These are phyloP conservation scores for Aegilops umbellulata DNA, from an alignment of 176 grass and related monocot genomes.

Conservation along the genomic window DNA sequence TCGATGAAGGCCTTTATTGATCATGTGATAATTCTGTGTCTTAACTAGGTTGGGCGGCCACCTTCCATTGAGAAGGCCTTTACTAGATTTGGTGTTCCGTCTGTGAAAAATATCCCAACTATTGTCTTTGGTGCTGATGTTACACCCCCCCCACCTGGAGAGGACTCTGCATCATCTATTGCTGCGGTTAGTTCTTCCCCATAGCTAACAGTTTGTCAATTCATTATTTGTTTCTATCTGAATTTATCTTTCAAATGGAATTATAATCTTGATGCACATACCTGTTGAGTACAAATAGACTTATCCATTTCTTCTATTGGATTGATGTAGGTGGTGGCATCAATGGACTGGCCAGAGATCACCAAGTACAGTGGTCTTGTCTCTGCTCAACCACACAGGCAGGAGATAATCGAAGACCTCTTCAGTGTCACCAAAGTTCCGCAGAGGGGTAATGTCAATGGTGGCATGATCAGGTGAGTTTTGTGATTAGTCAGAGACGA, in stretches of 20 bases:
- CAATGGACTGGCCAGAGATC: conserved; percentile 69
- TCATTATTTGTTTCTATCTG: not conserved
- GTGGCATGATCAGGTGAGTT: no score
- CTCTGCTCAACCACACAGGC: no score
- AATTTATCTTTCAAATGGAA: not conserved
- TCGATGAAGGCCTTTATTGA: no score
- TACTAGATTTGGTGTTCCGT: no score
- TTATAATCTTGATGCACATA: not conserved
- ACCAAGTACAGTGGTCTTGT: conserved; percentile 51
- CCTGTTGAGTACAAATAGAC: not conserved
- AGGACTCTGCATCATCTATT: not conserved
- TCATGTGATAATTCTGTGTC: no score
- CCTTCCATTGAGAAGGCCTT: no score
- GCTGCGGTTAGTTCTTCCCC: not conserved
- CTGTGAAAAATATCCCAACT: conserved; percentile 21
- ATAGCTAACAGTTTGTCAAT: not conserved
- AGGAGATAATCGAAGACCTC: conserved; percentile 41
- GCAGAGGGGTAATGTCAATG: not conserved
- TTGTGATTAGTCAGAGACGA: not conserved
- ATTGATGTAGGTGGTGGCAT: conserved; percentile 57
- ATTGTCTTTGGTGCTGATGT: conserved; percentile 11
- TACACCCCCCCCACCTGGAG: not conserved
- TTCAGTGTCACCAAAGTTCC: conserved; percentile 39
- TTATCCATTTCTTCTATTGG: not conserved
- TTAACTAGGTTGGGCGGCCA: no score